These are phyloP conservation scores for Trypanosoma cruzi DNA, from an alignment of 208 protist genomes.

Conservation along the genomic window DNA sequence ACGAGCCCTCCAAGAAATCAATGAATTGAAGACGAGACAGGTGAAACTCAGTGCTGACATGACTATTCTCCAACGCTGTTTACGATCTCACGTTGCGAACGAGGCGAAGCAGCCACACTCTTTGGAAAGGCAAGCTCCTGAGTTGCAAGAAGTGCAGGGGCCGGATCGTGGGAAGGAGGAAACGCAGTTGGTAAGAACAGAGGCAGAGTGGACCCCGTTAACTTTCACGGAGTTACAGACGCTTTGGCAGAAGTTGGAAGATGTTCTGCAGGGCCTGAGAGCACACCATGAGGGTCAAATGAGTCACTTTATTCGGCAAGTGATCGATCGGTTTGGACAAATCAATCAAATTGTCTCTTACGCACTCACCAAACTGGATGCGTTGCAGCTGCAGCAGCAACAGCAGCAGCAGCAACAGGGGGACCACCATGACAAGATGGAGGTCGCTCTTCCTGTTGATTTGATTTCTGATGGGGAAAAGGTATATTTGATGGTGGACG, in stretches of 20 bases:
- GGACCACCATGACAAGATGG: neutral
- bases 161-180: neutral
- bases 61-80: neutral
- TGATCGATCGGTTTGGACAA: slow-evolving; percentile 6
- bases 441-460: neutral
- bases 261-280: neutral
- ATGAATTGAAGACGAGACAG: neutral
- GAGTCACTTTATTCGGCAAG: neutral
- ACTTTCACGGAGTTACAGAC: neutral
- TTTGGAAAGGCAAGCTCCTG: neutral
- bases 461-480: slow-evolving; percentile 13
- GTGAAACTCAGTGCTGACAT: neutral
- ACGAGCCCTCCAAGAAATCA: neutral
- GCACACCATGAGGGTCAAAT: neutral
- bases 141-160: slow-evolving; percentile 1
- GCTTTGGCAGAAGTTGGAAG: neutral
- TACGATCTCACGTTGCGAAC: neutral
- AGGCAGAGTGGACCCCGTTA: neutral
- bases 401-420: neutral
- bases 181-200: neutral
- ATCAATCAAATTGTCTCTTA: neutral
- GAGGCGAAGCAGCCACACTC: neutral
- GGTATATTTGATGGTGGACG: slow-evolving; percentile 11
- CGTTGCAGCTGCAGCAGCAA: neutral
- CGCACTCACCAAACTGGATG: slow-evolving; percentile 1